Percentiles rank a stretch among this genome's conserved stretches.
Conservation (phyloP, 495 filamentous ascomycete species). For the Daldinia grandis region DNA sequence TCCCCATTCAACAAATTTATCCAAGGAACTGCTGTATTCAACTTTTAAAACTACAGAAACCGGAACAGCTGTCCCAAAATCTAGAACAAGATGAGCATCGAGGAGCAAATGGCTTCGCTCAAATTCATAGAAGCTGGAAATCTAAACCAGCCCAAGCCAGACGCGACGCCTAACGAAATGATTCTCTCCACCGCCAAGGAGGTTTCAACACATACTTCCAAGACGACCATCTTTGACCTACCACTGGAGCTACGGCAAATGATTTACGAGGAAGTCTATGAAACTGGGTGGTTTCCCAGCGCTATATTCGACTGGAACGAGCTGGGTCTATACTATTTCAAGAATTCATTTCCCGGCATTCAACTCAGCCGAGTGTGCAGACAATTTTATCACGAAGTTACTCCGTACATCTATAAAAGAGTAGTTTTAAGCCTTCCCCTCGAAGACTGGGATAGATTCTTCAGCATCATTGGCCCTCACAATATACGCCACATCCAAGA, state of each 20-base stretch:
- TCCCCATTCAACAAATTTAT: background rate
- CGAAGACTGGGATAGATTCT: background rate
- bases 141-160: background rate
- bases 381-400: background rate
- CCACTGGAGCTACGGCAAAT: background rate
- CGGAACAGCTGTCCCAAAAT: background rate
- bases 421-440: background rate
- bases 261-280: background rate
- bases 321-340: background rate
- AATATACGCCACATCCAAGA: background rate
- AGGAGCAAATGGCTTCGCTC: background rate
- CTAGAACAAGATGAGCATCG: background rate
- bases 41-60: background rate
- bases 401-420: background rate
- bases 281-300: rapidly evolving
- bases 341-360: background rate
- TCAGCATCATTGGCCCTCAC: background rate
- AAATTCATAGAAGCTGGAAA: too few relatives aligned
- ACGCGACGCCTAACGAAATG: background rate
- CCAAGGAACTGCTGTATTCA: background rate
- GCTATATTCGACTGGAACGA: background rate
- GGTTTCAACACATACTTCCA: background rate
- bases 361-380: background rate
- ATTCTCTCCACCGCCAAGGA: background rate
- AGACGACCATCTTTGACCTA: background rate